Conservation (phyloP, 2,329 filamentous ascomycete species). For the Aspergillus neotritici region DNA sequence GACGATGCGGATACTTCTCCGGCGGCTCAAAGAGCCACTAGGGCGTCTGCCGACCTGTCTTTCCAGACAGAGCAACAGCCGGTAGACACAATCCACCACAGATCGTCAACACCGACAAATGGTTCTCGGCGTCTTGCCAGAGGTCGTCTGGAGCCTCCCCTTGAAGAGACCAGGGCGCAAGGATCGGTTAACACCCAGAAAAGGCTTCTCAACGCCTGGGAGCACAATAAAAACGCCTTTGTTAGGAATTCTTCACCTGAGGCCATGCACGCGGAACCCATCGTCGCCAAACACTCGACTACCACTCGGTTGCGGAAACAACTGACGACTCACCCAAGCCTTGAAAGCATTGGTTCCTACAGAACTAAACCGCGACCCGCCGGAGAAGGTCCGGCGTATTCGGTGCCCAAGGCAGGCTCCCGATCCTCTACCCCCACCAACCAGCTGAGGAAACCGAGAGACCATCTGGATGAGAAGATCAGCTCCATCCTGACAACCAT, state of each 20-base stretch:
- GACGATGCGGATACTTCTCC: slow-evolving; percentile 9
- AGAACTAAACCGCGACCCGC: slow-evolving; percentile 20
- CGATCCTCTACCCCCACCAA: slow-evolving; percentile 38
- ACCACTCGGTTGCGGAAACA: slow-evolving; percentile 24
- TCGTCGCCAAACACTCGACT: slow-evolving; percentile 13
- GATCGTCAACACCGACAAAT: slow-evolving; percentile 5
- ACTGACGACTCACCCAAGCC: slow-evolving; percentile 27
- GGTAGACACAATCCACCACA: slow-evolving; percentile 12
- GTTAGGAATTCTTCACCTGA: slow-evolving; percentile 15
- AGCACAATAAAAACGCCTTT: slow-evolving; percentile 14
- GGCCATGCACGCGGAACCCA: slow-evolving; percentile 12
- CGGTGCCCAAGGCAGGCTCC: slow-evolving; percentile 16
- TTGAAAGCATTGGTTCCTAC: slow-evolving; percentile 28
- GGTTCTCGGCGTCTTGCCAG: slow-evolving; percentile 3
- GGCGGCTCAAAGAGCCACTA: slow-evolving; percentile 8
- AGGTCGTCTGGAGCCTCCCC: slow-evolving; percentile 11
- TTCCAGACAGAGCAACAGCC: slow-evolving; percentile 11
- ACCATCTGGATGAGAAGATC: slow-evolving; percentile 73
- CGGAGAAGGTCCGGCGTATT: slow-evolving; percentile 14
- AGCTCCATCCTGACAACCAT: slow-evolving; percentile 71
- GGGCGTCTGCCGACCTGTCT: slow-evolving; percentile 17
- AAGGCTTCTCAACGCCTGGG: slow-evolving; percentile 10
- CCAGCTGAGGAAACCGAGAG: slow-evolving; percentile 47
- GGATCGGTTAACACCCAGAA: slow-evolving; percentile 3
- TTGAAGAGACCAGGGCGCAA: slow-evolving; percentile 13